Conservation (phyloP, 2,329 filamentous ascomycete species). For the Aureobasidium sp. region DNA sequence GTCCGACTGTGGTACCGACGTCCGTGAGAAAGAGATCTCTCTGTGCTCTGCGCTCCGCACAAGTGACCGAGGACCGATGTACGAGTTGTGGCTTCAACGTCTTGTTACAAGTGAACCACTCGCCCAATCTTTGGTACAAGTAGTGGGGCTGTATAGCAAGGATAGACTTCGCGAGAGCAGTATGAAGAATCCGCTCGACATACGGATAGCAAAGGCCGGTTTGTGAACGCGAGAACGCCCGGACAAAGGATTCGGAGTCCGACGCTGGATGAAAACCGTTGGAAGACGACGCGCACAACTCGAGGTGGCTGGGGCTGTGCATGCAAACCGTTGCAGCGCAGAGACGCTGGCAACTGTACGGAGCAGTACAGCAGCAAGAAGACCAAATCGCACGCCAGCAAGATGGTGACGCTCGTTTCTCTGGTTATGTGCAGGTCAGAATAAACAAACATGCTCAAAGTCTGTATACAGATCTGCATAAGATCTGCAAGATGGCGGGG, state of each 20-base stretch:
- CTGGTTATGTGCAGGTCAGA: neutral
- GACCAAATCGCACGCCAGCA: neutral
- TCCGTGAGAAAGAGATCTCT: neutral
- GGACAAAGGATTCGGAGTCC: neutral
- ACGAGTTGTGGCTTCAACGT: neutral
- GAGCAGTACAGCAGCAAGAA: neutral
- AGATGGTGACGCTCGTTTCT: neutral
- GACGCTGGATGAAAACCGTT: neutral
- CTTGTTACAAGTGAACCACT: neutral
- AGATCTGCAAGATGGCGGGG: neutral
- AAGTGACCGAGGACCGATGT: neutral
- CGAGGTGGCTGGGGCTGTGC: conserved; percentile 9
- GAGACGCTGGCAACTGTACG: neutral
- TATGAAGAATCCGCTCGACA: neutral
- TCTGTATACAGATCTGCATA: neutral
- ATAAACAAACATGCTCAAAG: neutral
- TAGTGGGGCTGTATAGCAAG: neutral
- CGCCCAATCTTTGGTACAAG: neutral
- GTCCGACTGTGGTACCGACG: neutral
- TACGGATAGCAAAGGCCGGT: neutral
- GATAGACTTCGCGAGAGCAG: neutral
- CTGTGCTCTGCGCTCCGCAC: neutral
- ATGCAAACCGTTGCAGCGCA: neutral
- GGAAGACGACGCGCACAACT: conserved; percentile 1
- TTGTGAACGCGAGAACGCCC: neutral